phyloP scores from a whole-genome alignment of 257 asterid genomes.

The Scutellaria minor region DNA sequence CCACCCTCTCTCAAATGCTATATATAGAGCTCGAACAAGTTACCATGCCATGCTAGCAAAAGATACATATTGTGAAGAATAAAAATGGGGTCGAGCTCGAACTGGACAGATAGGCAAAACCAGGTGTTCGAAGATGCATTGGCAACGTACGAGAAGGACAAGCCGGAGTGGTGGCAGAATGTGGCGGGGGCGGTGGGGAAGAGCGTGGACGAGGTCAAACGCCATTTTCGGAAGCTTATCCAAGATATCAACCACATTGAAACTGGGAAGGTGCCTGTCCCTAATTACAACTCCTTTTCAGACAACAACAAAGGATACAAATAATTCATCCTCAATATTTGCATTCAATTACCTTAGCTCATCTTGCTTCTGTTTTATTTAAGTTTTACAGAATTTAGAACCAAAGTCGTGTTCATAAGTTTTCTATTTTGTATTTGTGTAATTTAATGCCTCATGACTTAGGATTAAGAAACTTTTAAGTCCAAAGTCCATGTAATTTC shows the following conservation, averaged over 20 bases:
- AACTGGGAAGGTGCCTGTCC: slow-evolving; percentile 61
- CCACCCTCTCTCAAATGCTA: too few species aligned
- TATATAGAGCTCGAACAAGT: too few species aligned
- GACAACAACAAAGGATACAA: slow-evolving; percentile 24
- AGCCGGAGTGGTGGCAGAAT: slow-evolving; percentile 60
- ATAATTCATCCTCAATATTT: neutral
- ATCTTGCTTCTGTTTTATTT: neutral
- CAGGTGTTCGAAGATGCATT: slow-evolving; percentile 69
- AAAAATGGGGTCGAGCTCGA: slow-evolving; percentile 48
- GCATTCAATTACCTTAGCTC: neutral
- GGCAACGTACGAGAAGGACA: slow-evolving; percentile 45
- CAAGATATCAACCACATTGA: slow-evolving; percentile 61
- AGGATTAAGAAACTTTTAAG: too few species aligned
- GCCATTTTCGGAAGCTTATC: slow-evolving; percentile 54
- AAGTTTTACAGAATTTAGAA: too few species aligned
- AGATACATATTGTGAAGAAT: too few species aligned
- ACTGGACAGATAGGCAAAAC: slow-evolving; percentile 62
- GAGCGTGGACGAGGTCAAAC: slow-evolving; percentile 63
- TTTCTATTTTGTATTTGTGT: too few species aligned
- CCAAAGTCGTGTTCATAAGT: too few species aligned
- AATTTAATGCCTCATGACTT: too few species aligned
- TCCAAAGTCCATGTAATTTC: too few species aligned
- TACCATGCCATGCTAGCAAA: too few species aligned
- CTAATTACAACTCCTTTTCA: slow-evolving; percentile 45
- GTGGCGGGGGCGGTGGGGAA: slow-evolving; percentile 58